A percentile compares a stretch with the other conserved stretches of the same genome.
Evolutionary conservation across 2,329 filamentous ascomycete species (phyloP).

Genomic region (Pseudogymnoascus sp.): DNA sequence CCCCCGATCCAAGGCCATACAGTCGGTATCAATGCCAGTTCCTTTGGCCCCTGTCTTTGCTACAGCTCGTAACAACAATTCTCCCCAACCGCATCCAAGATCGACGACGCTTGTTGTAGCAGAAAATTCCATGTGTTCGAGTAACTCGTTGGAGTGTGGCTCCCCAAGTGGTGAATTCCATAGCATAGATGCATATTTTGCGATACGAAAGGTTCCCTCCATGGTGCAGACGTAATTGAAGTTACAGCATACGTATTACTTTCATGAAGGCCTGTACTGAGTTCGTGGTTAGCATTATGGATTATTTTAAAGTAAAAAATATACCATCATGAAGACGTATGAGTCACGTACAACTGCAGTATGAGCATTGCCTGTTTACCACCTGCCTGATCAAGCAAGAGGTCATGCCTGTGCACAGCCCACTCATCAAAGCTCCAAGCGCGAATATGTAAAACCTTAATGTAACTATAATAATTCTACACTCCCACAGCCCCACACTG

Average conservation of each 20-base stretch:
- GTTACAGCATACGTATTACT: background rate
- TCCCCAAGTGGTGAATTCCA: constrained; percentile 2
- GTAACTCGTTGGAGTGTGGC: background rate
- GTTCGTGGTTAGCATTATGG: background rate
- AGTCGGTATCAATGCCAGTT: background rate
- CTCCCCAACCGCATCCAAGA: background rate
- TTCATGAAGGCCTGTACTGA: background rate
- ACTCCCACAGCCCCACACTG: background rate
- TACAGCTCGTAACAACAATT: background rate
- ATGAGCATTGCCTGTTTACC: background rate
- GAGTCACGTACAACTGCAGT: background rate
- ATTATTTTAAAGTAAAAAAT: background rate
- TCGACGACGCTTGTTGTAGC: background rate
- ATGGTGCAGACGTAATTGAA: background rate
- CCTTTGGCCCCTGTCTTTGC: background rate
- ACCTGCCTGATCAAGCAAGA: background rate
- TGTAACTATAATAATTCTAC: background rate
- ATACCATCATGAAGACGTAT: background rate
- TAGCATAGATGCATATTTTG: constrained; percentile 2
- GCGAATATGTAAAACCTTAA: background rate
- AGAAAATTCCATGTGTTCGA: background rate
- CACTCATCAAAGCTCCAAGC: background rate
- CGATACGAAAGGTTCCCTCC: background rate
- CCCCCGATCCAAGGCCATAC: background rate
- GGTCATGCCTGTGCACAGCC: background rate